Percentiles rank a stretch among this genome's conserved stretches.
Conservation (phyloP, 768 basidiomycete species). For the Boletus reticulatus region DNA sequence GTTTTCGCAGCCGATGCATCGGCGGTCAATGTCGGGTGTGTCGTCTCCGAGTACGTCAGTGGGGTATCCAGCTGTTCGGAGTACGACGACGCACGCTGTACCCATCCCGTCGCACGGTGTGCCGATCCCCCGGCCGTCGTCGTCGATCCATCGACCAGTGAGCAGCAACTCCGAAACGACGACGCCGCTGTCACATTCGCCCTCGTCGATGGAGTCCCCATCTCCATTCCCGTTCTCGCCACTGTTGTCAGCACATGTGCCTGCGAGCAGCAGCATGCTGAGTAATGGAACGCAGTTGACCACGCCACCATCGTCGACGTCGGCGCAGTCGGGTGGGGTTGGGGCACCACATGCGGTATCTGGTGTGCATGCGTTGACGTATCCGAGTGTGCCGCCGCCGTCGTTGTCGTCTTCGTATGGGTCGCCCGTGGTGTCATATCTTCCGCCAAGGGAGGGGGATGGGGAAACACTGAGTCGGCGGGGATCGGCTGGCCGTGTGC, state of each 20-base stretch:
- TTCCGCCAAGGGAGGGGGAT: slow-evolving; percentile 46
- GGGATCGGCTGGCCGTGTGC: slow-evolving; percentile 42
- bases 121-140: slow-evolving; percentile 72
- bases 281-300: slow-evolving; percentile 58
- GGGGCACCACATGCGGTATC: slow-evolving; percentile 17
- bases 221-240: slow-evolving; percentile 72
- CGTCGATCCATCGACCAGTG: slow-evolving; percentile 57
- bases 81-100: slow-evolving; percentile 45
- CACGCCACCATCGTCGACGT: slow-evolving; percentile 66
- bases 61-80: slow-evolving; percentile 23
- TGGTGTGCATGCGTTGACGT: slow-evolving; percentile 52
- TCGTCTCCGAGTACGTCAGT: slow-evolving; percentile 31
- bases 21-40: slow-evolving; percentile 43
- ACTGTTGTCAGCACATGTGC: slow-evolving; percentile 47
- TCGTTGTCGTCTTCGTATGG: slow-evolving; percentile 79
- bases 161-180: slow-evolving; percentile 49
- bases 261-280: slow-evolving; percentile 22
- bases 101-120: slow-evolving; percentile 70
- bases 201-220: slow-evolving; percentile 64
- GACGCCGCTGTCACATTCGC: slow-evolving; percentile 64
- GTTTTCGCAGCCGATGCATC: slow-evolving; percentile 69
- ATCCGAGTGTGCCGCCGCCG: slow-evolving; percentile 83
- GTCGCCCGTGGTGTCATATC: slow-evolving; percentile 54
- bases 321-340: slow-evolving; percentile 6
- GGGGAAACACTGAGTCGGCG: slow-evolving; percentile 54